These are phyloP conservation scores for Oryza coarctata DNA, from an alignment of 176 grass and related monocot genomes.

Conservation along the genomic window DNA sequence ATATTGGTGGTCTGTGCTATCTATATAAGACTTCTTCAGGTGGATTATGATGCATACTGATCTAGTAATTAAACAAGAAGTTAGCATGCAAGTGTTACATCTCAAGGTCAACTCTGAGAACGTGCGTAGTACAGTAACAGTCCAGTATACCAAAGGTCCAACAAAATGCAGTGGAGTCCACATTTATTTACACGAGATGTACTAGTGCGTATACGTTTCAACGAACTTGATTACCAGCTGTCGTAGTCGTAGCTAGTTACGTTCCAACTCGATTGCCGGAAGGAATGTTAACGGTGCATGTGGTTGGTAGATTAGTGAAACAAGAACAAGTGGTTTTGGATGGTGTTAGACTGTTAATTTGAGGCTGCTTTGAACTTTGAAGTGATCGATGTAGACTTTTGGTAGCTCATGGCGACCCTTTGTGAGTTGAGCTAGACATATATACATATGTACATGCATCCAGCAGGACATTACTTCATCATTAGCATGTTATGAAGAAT, in stretches of 20 bases:
- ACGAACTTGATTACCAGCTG: not conserved
- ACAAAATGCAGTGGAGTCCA: not conserved
- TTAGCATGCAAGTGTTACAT: not conserved
- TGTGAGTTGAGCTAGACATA: not conserved
- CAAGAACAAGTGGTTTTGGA: not conserved
- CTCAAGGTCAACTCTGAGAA: slow-evolving; percentile 39
- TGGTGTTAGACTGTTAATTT: not conserved
- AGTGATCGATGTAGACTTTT: not conserved
- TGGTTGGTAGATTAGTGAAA: not conserved
- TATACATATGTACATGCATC: not conserved
- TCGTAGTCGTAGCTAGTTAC: too few relatives aligned
- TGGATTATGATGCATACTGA: not conserved
- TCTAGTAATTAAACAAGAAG: not conserved
- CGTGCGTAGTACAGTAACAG: not conserved
- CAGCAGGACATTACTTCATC: not conserved
- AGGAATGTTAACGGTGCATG: not conserved
- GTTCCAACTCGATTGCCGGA: not conserved
- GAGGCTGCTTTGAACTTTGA: not conserved
- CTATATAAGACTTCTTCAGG: not conserved
- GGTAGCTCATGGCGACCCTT: not conserved
- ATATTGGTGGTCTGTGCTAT: not conserved
- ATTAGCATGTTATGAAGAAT: not conserved
- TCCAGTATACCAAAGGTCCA: not conserved
- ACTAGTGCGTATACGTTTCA: not conserved
- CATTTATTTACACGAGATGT: not conserved